Evolutionary conservation across 176 grass and related monocot species (phyloP), one percentile per base, ranked within the genome.

Genomic region (Dactylis glomerata): DNA sequence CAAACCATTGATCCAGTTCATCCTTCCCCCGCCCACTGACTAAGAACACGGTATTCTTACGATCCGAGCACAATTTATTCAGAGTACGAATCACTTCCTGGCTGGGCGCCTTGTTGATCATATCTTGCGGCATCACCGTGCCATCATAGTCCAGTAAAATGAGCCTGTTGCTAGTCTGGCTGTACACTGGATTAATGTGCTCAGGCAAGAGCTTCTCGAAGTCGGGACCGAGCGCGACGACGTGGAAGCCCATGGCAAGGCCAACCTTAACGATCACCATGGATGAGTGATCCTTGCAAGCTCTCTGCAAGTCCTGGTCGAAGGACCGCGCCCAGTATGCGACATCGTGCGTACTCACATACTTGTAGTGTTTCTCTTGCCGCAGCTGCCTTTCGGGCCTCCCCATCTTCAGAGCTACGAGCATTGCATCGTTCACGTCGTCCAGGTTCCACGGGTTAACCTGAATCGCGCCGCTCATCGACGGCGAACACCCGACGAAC

Each of bases 141-240:
- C 92, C 92, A 86, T 91, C 92, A 51, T 94, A 94, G 75, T 94
- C 92, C 24, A 94, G 81, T 41, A 94, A 84, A 37, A 94, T 81
- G 38, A 89, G 85, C 81, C 92, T 91, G 46, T 41, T 81, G 26
- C 61, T 20, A 33, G 88, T 73, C 71, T 64, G 82, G 38, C 44
- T 45, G 84, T 94, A 94, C 9, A 80, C 56, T 3, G 82, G 84
- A 40, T 81, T 63, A 28, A 94, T 83, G 38, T 81, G 75, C 46
- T 94, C 88, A 30, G 90, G 51, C 7, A 52, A 94, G 50, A 94
- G 77, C 52, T 91, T 86, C 71, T 89, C 79, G 59, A 94, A 94
- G 46, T 70, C 81, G 47, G 92, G 88, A 44, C 80, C 73, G 33
- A 94, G 88, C 1, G 88, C 83, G 46, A 91, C 51, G 31, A 91